Base-by-base conservation (phyloP, 2,329 filamentous ascomycete genomes). In the Gremmenia infestans region DNA sequence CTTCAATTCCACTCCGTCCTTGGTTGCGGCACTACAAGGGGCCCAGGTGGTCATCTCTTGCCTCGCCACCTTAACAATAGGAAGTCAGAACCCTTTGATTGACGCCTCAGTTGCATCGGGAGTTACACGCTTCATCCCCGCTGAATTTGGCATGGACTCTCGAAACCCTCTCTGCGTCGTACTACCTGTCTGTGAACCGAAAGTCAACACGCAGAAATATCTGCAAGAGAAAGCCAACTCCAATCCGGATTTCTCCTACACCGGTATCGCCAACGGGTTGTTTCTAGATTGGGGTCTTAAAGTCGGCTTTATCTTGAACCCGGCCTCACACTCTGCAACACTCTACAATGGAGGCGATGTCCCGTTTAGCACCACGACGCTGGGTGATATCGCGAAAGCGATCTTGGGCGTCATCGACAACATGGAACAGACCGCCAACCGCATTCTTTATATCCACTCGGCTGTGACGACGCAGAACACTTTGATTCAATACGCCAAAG, bases 301-400 rank as follows among this genome's bases (percentile, higher is more conserved):
- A 39, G 43, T 60, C 6, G 63, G 65, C 5, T 67, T 72, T 50
- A 43, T 72, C n/a, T 48, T 69, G n/a, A 62, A 72, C 49, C 40
- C 65, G 9, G 60, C 63, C 28, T 52, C 56, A 19, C 67, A 67
- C 54, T 65, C 63, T 12, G 68, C 69, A 9, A 64, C 55, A 4
- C 52, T 74, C 25, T 71, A 66, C 52, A 70, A 74, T 50, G 69
- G 70, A 35, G 72, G 72, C 32, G 65, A 73, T 23, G 58, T 59
- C 3, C 55, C 59, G 7, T 70, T 67, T 50, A 72, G 66, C 50
- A 62, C 72, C 14, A 80, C 80, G 0, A 78, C 71, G 0, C 68
- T 83, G 2, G 58, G 65, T 0, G 72, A 71, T 2, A 65, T 82
- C 14, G 80, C 65, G 0, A 70, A 75, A 28, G 76, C 74, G 1